These are phyloP conservation scores for Ascomycota sp. DNA, from an alignment of 2,329 filamentous ascomycete species.

Conservation along the genomic window DNA sequence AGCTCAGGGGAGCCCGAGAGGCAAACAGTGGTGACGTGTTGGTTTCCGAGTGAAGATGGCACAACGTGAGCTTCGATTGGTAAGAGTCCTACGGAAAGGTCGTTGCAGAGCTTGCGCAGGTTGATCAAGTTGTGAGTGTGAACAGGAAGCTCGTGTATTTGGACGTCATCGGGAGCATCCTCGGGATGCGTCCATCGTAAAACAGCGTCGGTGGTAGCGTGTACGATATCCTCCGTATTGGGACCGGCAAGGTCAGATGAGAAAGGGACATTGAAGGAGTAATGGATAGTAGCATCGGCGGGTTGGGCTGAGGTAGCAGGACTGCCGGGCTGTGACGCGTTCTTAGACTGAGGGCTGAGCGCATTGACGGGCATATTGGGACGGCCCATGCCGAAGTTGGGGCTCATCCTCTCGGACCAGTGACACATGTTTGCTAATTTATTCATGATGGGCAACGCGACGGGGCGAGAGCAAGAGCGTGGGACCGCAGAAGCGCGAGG, in stretches of 20 bases:
- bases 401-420: slow-evolving; percentile 48
- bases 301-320: slow-evolving; percentile 45
- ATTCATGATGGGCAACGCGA: slow-evolving; percentile 32
- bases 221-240: slow-evolving; percentile 82
- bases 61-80: slow-evolving; percentile 69
- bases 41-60: slow-evolving; percentile 54
- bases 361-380: slow-evolving; percentile 32
- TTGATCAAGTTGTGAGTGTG: slow-evolving; percentile 70
- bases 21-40: slow-evolving; percentile 66
- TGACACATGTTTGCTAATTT: slow-evolving; percentile 51
- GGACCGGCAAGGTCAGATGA: slow-evolving; percentile 78
- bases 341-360: slow-evolving; percentile 35
- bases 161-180: slow-evolving; percentile 62
- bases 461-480: slow-evolving; percentile 1
- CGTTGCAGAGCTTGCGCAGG: slow-evolving; percentile 57
- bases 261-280: slow-evolving; percentile 95
- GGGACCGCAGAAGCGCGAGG: slow-evolving; percentile 2
- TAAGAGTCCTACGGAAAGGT: slow-evolving; percentile 47
- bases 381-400: slow-evolving; percentile 42
- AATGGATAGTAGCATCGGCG: slow-evolving; percentile 59
- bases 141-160: slow-evolving; percentile 75
- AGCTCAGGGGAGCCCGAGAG: slow-evolving; percentile 71
- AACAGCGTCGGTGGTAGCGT: slow-evolving; percentile 71
- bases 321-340: slow-evolving; percentile 25
- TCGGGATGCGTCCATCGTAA: slow-evolving; percentile 85